These are phyloP conservation scores for Protomyces lactucae-debilis DNA, from an alignment of 1,139 yeast species.

Conservation along the genomic window DNA sequence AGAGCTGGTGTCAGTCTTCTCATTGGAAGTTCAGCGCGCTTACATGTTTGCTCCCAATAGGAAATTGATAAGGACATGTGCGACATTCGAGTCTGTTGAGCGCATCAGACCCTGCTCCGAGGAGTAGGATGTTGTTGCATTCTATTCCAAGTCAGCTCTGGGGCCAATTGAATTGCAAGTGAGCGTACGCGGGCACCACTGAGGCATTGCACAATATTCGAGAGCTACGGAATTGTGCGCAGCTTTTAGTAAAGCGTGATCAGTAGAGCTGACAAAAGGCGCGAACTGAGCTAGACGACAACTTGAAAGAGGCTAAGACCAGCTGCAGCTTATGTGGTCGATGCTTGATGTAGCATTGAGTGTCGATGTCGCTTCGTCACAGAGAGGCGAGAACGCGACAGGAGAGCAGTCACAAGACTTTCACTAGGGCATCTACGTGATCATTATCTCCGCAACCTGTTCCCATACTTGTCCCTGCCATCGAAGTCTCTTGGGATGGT, in stretches of 20 bases:
- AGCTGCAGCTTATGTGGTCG: too few relatives aligned
- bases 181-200: background rate
- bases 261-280: background rate
- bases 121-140: background rate
- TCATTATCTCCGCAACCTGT: background rate
- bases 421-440: background rate
- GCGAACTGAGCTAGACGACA: background rate
- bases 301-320: too few relatives aligned
- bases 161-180: background rate
- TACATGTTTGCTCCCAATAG: slow-evolving; percentile 27
- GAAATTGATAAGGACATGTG: slow-evolving; percentile 31
- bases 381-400: too few relatives aligned
- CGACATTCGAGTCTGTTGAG: slow-evolving; percentile 29
- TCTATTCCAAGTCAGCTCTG: background rate
- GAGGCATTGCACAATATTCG: background rate
- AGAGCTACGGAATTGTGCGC: too few relatives aligned
- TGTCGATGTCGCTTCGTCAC: too few relatives aligned
- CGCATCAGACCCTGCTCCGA: background rate
- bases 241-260: too few relatives aligned
- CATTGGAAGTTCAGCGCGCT: background rate
- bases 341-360: too few relatives aligned
- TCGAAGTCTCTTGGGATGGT: background rate
- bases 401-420: too few relatives aligned
- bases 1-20: slow-evolving; percentile 44
- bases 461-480: background rate